A percentile compares a stretch with the other conserved stretches of the same genome.
Evolutionary conservation across 2,329 filamentous ascomycete species (phyloP).

Genomic region (Orbilia ellipsospora): DNA sequence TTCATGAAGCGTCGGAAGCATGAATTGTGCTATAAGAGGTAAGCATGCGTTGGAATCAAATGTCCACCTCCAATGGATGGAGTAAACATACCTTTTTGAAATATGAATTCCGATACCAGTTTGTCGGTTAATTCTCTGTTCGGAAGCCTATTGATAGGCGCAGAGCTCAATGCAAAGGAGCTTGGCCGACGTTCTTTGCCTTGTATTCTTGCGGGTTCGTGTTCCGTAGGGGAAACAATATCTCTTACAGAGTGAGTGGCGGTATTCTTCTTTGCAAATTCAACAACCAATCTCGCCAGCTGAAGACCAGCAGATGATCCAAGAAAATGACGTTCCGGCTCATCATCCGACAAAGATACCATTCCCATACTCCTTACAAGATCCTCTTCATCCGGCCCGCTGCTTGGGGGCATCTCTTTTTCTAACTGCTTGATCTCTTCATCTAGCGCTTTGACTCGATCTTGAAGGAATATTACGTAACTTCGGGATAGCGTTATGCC

Average conservation of each 20-base stretch:
- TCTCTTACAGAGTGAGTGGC: slow-evolving; percentile 91
- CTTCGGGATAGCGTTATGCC: slow-evolving; percentile 85
- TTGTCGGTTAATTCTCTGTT: slow-evolving; percentile 78
- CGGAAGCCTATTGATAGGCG: slow-evolving; percentile 80
- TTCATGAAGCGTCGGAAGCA: slow-evolving; percentile 89
- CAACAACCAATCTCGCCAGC: slow-evolving; percentile 94
- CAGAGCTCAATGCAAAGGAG: slow-evolving; percentile 76
- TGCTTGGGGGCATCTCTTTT: slow-evolving; percentile 64
- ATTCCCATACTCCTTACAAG: slow-evolving; percentile 87
- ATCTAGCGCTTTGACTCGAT: slow-evolving; percentile 84
- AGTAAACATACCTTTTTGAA: slow-evolving; percentile 75
- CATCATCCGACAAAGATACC: slow-evolving; percentile 72
- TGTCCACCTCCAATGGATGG: neutral
- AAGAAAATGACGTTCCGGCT: slow-evolving; percentile 83
- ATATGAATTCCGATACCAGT: slow-evolving; percentile 82
- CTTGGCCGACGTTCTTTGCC: slow-evolving; percentile 62
- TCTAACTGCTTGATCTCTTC: slow-evolving; percentile 82
- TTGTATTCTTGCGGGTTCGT: slow-evolving; percentile 47
- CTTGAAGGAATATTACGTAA: slow-evolving; percentile 92
- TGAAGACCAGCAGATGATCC: slow-evolving; percentile 95
- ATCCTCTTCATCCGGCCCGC: slow-evolving; percentile 78
- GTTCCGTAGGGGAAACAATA: slow-evolving; percentile 49
- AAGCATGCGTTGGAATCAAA: neutral
- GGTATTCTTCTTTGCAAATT: slow-evolving; percentile 92
- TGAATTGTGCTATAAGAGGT: slow-evolving; percentile 76